Conservation (phyloP, 2,329 filamentous ascomycete species). For the Tolypocladium tropicale region DNA sequence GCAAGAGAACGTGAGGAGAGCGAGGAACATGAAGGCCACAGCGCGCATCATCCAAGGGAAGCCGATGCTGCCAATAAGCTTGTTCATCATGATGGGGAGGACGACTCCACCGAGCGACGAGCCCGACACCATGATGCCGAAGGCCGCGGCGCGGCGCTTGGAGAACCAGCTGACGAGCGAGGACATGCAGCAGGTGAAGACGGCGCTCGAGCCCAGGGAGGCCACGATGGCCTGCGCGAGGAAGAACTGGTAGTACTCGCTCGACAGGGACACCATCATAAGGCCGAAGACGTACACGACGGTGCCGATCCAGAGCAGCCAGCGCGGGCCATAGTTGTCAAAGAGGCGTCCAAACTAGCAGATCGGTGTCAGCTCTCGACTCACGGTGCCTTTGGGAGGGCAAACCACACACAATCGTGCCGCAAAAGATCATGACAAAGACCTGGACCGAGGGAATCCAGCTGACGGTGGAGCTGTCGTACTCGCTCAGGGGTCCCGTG, state of each 20-base stretch:
- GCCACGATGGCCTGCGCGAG: slow-evolving; percentile 30
- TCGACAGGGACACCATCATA: slow-evolving; percentile 51
- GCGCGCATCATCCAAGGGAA: slow-evolving; percentile 39
- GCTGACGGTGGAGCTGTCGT: slow-evolving; percentile 40
- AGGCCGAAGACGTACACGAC: slow-evolving; percentile 50
- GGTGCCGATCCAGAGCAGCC: slow-evolving; percentile 42
- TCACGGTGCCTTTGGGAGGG: slow-evolving; percentile 15
- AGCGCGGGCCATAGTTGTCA: slow-evolving; percentile 54
- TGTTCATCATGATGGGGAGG: slow-evolving; percentile 50
- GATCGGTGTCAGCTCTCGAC: neutral
- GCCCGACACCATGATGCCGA: slow-evolving; percentile 43
- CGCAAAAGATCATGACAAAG: slow-evolving; percentile 39
- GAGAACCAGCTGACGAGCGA: slow-evolving; percentile 41
- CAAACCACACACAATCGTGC: slow-evolving; percentile 26
- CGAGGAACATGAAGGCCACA: slow-evolving; percentile 35
- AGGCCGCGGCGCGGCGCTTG: slow-evolving; percentile 38
- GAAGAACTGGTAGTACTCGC: slow-evolving; percentile 33
- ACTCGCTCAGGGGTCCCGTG: slow-evolving; percentile 31
- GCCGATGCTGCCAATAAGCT: slow-evolving; percentile 36
- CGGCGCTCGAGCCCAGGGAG: slow-evolving; percentile 29
- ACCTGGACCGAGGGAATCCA: slow-evolving; percentile 50
- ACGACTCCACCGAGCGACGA: slow-evolving; percentile 44
- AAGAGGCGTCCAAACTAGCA: slow-evolving; percentile 45
- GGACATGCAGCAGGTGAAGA: slow-evolving; percentile 32
- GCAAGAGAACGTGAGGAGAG: slow-evolving; percentile 22